Conservation (phyloP, 2,329 filamentous ascomycete genomes). For the Davidsoniella australis region DNA sequence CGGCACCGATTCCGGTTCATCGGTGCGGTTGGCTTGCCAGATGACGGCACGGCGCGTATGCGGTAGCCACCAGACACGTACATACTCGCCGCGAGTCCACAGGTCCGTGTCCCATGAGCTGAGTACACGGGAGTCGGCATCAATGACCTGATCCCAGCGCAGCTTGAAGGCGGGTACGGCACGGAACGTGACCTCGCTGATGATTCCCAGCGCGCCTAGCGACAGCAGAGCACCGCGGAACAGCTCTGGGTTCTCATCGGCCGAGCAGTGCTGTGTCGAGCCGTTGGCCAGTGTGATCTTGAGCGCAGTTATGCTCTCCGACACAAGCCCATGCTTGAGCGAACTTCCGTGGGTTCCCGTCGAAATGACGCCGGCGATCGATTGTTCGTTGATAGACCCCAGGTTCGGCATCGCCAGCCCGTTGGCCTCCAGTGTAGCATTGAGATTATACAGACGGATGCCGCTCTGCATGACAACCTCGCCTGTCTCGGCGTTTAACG, state of each 20-base stretch:
- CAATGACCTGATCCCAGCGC: slow-evolving; percentile 67
- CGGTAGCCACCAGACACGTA: slow-evolving; percentile 94
- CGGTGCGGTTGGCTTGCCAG: slow-evolving; percentile 73
- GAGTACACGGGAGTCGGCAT: slow-evolving; percentile 51
- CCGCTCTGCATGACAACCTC: slow-evolving; percentile 71
- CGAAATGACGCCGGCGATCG: slow-evolving; percentile 76
- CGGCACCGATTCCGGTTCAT: slow-evolving; percentile 40
- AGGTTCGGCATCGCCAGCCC: slow-evolving; percentile 81
- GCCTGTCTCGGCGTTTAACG: slow-evolving; percentile 47
- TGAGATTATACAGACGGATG: slow-evolving; percentile 62
- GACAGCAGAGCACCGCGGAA: slow-evolving; percentile 80
- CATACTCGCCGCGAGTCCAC: slow-evolving; percentile 77
- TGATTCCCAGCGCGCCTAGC: slow-evolving; percentile 76
- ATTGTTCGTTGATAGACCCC: slow-evolving; percentile 90
- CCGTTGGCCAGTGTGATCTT: slow-evolving; percentile 74
- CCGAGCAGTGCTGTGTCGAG: slow-evolving; percentile 51
- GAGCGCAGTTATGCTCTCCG: slow-evolving; percentile 56
- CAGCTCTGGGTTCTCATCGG: slow-evolving; percentile 53
- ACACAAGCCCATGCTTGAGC: slow-evolving; percentile 66
- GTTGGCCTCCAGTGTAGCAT: slow-evolving; percentile 52
- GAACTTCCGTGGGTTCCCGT: slow-evolving; percentile 91
- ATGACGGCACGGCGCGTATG: slow-evolving; percentile 77
- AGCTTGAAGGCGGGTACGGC: slow-evolving; percentile 70
- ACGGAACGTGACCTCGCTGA: slow-evolving; percentile 75
- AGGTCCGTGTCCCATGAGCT: slow-evolving; percentile 53